Evolutionary conservation across 1,139 yeast genomes (phyloP).

Genomic region (Yarrowia galli): DNA sequence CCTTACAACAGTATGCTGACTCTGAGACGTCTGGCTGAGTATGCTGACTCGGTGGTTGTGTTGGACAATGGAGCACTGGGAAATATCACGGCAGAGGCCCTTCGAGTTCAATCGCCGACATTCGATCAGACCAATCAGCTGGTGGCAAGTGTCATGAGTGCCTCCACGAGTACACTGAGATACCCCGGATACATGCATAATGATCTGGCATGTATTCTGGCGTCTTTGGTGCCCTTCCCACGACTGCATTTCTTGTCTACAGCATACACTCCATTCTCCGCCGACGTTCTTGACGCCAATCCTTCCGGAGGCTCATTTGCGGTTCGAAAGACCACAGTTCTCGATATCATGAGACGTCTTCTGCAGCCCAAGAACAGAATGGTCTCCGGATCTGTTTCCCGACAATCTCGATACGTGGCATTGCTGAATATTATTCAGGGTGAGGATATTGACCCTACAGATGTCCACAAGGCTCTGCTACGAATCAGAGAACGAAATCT

Average conservation of each 20-base stretch:
- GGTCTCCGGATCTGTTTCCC: constrained; percentile 58
- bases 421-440: constrained; percentile 82
- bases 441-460: constrained; percentile 66
- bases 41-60: constrained; percentile 84
- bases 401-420: constrained; percentile 63
- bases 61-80: constrained; percentile 89
- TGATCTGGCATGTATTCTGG: constrained; percentile 80
- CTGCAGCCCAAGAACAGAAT: constrained; percentile 80
- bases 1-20: constrained; percentile 92
- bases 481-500: constrained; percentile 73
- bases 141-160: constrained; percentile 83
- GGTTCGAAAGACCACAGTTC: constrained; percentile 75
- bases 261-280: constrained; percentile 79
- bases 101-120: constrained; percentile 55
- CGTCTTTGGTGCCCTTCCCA: constrained; percentile 88
- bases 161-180: constrained; percentile 83
- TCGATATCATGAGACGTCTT: constrained; percentile 83
- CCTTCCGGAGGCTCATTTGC: constrained; percentile 66
- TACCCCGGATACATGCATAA: constrained; percentile 94
- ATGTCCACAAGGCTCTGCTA: constrained; percentile 78
- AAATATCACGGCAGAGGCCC: constrained; percentile 64
- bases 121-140: constrained; percentile 83
- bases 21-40: constrained; percentile 77
- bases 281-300: constrained; percentile 51
- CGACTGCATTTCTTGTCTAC: constrained; percentile 86